These are phyloP conservation scores for Aureobasidium musti DNA, from an alignment of 2,329 filamentous ascomycete genomes.

Conservation along the genomic window DNA sequence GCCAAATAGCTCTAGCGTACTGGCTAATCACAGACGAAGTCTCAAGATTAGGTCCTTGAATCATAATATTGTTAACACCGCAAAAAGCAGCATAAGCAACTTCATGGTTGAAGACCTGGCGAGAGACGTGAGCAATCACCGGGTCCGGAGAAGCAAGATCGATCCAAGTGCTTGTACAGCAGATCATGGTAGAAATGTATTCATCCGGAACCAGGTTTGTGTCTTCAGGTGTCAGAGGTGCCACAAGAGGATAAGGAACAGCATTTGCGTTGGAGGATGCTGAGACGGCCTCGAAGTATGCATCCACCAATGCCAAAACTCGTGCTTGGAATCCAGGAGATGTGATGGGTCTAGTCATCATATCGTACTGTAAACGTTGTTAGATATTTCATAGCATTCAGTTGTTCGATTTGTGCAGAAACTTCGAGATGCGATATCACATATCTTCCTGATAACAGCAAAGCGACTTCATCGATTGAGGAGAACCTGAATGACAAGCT, in stretches of 20 bases:
- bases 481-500: not conserved
- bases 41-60: constrained; percentile 72
- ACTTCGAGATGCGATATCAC: not conserved
- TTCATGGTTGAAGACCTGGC: constrained; percentile 87
- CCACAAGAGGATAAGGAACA: constrained; percentile 50
- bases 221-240: constrained; percentile 75
- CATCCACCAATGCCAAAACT: constrained; percentile 63
- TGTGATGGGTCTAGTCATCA: constrained; percentile 76
- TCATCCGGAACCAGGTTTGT: constrained; percentile 70
- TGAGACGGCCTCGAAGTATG: constrained; percentile 54
- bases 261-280: constrained; percentile 37
- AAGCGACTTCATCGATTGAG: not conserved
- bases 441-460: not conserved
- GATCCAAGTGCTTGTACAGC: constrained; percentile 86
- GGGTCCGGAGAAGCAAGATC: constrained; percentile 83
- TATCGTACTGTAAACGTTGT: constrained; percentile 64
- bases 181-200: constrained; percentile 71
- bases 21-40: constrained; percentile 50
- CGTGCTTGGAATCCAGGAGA: constrained; percentile 70
- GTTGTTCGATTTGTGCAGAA: not conserved
- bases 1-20: constrained; percentile 81
- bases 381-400: not conserved
- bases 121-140: constrained; percentile 79
- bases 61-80: constrained; percentile 77
- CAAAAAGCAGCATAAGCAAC: constrained; percentile 95